phyloP scores from a whole-genome alignment of 2,329 filamentous ascomycete genomes.

The Penicillium nordicum region DNA sequence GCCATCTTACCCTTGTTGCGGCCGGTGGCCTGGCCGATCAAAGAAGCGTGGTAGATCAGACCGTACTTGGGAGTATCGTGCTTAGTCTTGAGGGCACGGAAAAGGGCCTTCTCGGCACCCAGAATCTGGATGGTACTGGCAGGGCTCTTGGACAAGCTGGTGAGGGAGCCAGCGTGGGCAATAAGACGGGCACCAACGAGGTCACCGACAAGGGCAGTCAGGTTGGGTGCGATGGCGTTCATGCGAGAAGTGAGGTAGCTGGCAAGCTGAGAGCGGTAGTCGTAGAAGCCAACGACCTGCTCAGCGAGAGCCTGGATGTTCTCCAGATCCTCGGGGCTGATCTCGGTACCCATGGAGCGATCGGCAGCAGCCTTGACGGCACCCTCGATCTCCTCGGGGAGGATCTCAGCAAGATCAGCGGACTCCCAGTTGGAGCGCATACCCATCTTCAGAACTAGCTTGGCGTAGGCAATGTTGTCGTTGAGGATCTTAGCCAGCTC shows the following conservation, averaged over 20 bases:
- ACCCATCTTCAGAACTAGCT: slow-evolving; percentile 82
- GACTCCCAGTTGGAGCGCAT: slow-evolving; percentile 76
- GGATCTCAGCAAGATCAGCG: slow-evolving; percentile 79
- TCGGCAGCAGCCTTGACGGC: slow-evolving; percentile 93
- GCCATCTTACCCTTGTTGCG: slow-evolving; percentile 99
- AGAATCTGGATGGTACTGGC: slow-evolving; percentile 97
- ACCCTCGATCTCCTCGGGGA: slow-evolving; percentile 90
- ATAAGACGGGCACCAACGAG: slow-evolving; percentile 93
- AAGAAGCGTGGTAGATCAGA: slow-evolving; percentile 84
- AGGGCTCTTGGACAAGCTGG: slow-evolving; percentile 91
- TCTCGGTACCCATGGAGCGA: slow-evolving; percentile 97
- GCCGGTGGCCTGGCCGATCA: slow-evolving; percentile 94
- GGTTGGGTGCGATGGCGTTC: slow-evolving; percentile 93
- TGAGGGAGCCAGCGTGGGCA: slow-evolving; percentile 87
- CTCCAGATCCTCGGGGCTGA: slow-evolving; percentile 84
- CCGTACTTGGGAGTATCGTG: slow-evolving; percentile 99
- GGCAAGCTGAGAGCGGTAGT: slow-evolving; percentile 83
- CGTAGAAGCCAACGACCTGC: slow-evolving; percentile 87
- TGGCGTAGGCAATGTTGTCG: slow-evolving; percentile 92
- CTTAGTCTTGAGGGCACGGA: slow-evolving; percentile 98
- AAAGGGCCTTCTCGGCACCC: slow-evolving; percentile 96
- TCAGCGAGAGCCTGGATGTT: slow-evolving; percentile 90
- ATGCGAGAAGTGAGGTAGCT: slow-evolving; percentile 89
- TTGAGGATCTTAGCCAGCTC: slow-evolving; percentile 96
- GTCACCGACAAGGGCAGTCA: slow-evolving; percentile 88